These are phyloP conservation scores for Nakazawaea ambrosiae DNA, from an alignment of 805 yeast species.

Conservation along the genomic window DNA sequence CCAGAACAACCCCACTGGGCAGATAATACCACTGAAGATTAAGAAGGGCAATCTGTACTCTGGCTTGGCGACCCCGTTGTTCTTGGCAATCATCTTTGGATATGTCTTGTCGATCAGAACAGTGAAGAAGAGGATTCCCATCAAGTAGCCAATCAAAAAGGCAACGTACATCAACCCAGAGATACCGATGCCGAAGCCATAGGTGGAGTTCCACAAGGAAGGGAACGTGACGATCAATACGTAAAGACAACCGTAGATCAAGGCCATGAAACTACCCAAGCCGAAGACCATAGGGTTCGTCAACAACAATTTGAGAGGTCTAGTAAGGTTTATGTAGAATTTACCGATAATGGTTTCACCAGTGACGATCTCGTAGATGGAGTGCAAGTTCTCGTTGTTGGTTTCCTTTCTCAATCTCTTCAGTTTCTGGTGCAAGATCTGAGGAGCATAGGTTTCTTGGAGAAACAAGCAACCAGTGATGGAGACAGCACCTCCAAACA, in stretches of 20 bases:
- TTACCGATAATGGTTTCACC: constrained; percentile 33
- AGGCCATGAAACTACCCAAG: constrained; percentile 54
- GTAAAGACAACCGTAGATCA: constrained; percentile 60
- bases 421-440: constrained; percentile 40
- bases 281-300: constrained; percentile 61
- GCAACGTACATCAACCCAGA: constrained; percentile 56
- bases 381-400: constrained; percentile 50
- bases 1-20: constrained; percentile 59
- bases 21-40: constrained; percentile 39
- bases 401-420: constrained; percentile 39
- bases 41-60: constrained; percentile 53
- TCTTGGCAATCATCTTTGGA: constrained; percentile 27
- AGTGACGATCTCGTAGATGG: constrained; percentile 54
- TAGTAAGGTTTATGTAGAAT: constrained; percentile 34
- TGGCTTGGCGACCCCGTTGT: constrained; percentile 52
- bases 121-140: constrained; percentile 46
- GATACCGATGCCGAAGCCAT: constrained; percentile 40
- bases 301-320: constrained; percentile 47
- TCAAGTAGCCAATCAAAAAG: constrained; percentile 44
- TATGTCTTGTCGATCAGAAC: constrained; percentile 34
- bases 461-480: constrained; percentile 36
- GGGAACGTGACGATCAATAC: constrained; percentile 58
- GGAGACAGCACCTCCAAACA: constrained; percentile 44
- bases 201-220: constrained; percentile 35
- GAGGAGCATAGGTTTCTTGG: constrained; percentile 56